Evolutionary conservation across 2,329 filamentous ascomycete species (phyloP).

Genomic region (Westerdykella aurantiaca): DNA sequence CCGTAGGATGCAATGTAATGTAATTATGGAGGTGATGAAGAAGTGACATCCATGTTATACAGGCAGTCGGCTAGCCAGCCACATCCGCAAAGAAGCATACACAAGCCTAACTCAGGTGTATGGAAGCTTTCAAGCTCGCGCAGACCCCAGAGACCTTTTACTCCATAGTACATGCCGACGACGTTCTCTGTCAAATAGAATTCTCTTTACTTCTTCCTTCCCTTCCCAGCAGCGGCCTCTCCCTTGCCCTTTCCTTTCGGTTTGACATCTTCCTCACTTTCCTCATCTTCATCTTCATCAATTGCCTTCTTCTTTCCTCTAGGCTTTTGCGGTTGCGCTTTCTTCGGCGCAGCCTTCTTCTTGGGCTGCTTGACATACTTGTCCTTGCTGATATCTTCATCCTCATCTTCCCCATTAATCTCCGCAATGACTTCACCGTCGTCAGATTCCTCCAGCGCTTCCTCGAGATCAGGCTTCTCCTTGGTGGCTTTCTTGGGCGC

Average conservation of each 20-base stretch:
- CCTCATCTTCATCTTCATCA: slow-evolving; percentile 30
- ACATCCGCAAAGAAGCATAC: neutral
- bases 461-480: slow-evolving; percentile 88
- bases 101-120: neutral
- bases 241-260: slow-evolving; percentile 44
- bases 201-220: slow-evolving; percentile 14
- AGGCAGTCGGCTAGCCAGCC: neutral
- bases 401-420: slow-evolving; percentile 60
- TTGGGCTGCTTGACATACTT: slow-evolving; percentile 95
- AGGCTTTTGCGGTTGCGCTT: slow-evolving; percentile 42
- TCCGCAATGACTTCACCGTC: slow-evolving; percentile 48
- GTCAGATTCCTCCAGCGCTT: slow-evolving; percentile 90
- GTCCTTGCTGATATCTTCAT: slow-evolving; percentile 83
- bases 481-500: slow-evolving; percentile 65
- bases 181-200: neutral
- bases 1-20: neutral
- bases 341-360: slow-evolving; percentile 53
- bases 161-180: neutral
- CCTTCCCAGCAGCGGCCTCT: slow-evolving; percentile 36
- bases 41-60: neutral
- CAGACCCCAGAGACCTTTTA: neutral
- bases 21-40: neutral
- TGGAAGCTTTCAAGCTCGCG: neutral
- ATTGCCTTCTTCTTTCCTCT: slow-evolving; percentile 37
- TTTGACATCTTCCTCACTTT: slow-evolving; percentile 42